Percentiles rank a stretch among this genome's conserved stretches.
These are phyloP conservation scores for Agaricus blazei DNA, from an alignment of 768 basidiomycete species.

Conservation along the genomic window DNA sequence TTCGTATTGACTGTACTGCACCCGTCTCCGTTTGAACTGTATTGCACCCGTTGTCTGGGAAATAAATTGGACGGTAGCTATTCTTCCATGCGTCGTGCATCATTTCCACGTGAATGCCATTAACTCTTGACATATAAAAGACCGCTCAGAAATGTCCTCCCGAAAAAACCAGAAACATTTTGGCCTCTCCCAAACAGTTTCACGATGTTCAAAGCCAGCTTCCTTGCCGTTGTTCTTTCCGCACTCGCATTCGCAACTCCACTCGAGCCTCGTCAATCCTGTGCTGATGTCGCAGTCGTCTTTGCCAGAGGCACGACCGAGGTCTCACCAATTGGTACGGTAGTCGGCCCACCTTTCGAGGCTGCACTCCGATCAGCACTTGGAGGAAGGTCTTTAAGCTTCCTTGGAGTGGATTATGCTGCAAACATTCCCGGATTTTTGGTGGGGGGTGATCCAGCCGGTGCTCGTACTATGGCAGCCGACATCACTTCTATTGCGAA, in stretches of 20 bases:
- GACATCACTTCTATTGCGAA: slow-evolving; percentile 22
- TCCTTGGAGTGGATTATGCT: slow-evolving; percentile 31
- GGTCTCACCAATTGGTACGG: slow-evolving; percentile 24
- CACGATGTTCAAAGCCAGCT: slow-evolving; percentile 13
- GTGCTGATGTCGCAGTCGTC: slow-evolving; percentile 28
- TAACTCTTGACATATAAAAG: background rate
- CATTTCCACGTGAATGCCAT: no score
- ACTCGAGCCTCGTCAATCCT: slow-evolving; percentile 16
- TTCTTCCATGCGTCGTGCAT: background rate
- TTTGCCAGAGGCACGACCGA: slow-evolving; percentile 35
- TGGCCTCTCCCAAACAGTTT: background rate
- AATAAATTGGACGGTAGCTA: background rate
- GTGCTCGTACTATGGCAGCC: slow-evolving; percentile 29
- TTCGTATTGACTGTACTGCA: no score
- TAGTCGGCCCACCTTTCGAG: slow-evolving; percentile 33
- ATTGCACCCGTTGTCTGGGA: no score
- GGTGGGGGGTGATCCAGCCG: slow-evolving; percentile 29
- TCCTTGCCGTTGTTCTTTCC: slow-evolving; percentile 16
- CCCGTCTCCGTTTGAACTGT: no score
- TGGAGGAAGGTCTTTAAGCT: slow-evolving; percentile 24
- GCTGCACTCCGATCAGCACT: slow-evolving; percentile 23
- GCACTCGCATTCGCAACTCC: slow-evolving; percentile 17
- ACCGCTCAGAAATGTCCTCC: background rate
- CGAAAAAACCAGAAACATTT: background rate
- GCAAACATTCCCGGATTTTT: slow-evolving; percentile 31